Evolutionary conservation across 176 grass and related monocot genomes (phyloP).

Genomic region (Urochloa ruziziensis): DNA sequence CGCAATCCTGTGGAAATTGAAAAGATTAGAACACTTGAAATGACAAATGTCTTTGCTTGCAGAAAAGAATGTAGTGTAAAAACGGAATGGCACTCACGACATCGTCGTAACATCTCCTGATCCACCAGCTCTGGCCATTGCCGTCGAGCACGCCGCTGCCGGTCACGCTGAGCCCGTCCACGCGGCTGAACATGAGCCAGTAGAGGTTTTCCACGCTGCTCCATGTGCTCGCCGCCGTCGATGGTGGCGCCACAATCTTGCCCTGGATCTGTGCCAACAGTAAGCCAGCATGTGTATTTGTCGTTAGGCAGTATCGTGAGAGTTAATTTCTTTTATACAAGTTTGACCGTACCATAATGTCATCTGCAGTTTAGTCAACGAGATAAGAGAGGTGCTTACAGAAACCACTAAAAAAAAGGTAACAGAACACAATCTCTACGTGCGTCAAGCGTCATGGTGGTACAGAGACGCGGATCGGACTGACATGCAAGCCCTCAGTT

Average conservation of each 20-base stretch:
- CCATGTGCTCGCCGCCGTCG: slow-evolving; percentile 28
- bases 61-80: not conserved
- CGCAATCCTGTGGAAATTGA: not conserved
- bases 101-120: not conserved
- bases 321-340: too few species aligned
- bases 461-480: too few species aligned
- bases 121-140: slow-evolving; percentile 29
- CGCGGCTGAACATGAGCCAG: slow-evolving; percentile 44
- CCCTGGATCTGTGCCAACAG: slow-evolving; percentile 28
- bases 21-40: not conserved
- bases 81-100: not conserved
- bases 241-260: slow-evolving; percentile 28
- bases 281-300: too few species aligned
- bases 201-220: not conserved
- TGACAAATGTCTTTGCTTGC: not conserved
- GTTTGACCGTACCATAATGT: too few species aligned
- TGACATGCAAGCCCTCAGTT: too few species aligned
- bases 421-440: not conserved
- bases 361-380: too few species aligned
- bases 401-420: too few species aligned
- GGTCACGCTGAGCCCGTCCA: slow-evolving; percentile 46
- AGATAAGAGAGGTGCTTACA: too few species aligned
- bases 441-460: too few species aligned
- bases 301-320: too few species aligned
- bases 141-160: slow-evolving; percentile 33